Percentiles rank a stretch among this genome's conserved stretches.
phyloP scores from a whole-genome alignment of 257 asterid genomes.

The Solanum gracilifrons region DNA sequence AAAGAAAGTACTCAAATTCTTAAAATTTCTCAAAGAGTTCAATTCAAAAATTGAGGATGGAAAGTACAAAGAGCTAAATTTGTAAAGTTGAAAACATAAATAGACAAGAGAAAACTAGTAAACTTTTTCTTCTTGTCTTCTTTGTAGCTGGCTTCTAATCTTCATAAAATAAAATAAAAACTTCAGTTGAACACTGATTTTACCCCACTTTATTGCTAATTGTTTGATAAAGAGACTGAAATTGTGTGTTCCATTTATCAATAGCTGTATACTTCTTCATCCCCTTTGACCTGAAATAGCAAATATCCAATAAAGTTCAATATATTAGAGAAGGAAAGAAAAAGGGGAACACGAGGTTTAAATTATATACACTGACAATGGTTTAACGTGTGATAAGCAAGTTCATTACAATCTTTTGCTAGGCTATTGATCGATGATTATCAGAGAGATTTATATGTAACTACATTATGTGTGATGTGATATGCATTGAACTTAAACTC shows the following conservation, averaged over 20 bases:
- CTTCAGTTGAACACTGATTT: constrained; percentile 1
- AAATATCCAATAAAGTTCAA: not conserved
- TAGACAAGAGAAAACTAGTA: not conserved
- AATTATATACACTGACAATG: not conserved
- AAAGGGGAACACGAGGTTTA: not conserved
- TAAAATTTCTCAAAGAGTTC: not conserved
- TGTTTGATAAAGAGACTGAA: constrained; percentile 65
- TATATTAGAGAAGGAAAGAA: not conserved
- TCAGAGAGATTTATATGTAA: not conserved
- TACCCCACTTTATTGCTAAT: constrained; percentile 67
- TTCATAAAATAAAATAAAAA: not conserved
- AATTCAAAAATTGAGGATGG: not conserved
- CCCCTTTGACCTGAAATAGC: constrained; percentile 64
- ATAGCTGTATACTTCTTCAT: constrained; percentile 85
- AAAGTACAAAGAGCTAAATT: not conserved
- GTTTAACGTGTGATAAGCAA: not conserved
- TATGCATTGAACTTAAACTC: not conserved
- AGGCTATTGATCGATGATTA: not conserved
- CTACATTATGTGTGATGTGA: not conserved
- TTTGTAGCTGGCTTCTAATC: not conserved
- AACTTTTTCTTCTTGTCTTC: not conserved
- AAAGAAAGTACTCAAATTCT: not conserved
- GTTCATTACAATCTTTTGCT: not conserved
- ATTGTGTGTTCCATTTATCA: constrained; percentile 95
- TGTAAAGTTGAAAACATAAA: not conserved